phyloP scores from a whole-genome alignment of 23 red algal genomes.

The Gracilaria gracilis region DNA sequence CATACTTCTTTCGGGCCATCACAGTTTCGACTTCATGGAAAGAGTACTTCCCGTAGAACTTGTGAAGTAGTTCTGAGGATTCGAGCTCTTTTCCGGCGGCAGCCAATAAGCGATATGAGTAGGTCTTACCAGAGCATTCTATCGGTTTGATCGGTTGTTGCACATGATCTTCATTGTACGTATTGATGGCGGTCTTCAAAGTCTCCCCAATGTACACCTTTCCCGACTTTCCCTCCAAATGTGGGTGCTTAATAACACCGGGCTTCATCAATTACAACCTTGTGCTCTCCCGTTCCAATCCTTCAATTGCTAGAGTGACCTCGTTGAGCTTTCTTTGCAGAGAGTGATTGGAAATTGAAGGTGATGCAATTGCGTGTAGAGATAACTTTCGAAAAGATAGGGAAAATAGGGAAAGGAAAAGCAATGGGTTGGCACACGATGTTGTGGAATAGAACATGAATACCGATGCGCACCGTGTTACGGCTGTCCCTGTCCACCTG shows the following conservation, averaged over 20 bases:
- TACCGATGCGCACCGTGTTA: too few species aligned
- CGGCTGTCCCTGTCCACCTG: too few species aligned
- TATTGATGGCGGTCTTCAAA: background rate
- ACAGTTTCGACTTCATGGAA: background rate
- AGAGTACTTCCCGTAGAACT: background rate
- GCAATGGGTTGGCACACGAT: too few species aligned
- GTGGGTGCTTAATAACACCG: too few species aligned
- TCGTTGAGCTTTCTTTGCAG: background rate
- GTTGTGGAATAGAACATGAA: too few species aligned
- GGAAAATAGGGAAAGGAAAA: too few species aligned
- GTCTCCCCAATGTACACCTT: slow-evolving; percentile 18
- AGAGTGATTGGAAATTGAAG: too few species aligned
- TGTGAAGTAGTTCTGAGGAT: background rate
- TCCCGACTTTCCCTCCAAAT: background rate
- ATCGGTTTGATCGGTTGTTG: background rate
- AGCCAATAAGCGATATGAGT: background rate
- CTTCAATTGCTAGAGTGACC: too few species aligned
- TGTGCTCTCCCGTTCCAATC: background rate
- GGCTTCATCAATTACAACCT: background rate
- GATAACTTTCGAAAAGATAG: too few species aligned
- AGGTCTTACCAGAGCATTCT: background rate
- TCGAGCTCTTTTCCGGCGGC: background rate
- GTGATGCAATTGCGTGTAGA: too few species aligned
- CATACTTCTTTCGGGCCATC: background rate
- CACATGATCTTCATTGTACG: background rate